Conservation (phyloP, 2,329 filamentous ascomycete species). For the Fusarium sp. region DNA sequence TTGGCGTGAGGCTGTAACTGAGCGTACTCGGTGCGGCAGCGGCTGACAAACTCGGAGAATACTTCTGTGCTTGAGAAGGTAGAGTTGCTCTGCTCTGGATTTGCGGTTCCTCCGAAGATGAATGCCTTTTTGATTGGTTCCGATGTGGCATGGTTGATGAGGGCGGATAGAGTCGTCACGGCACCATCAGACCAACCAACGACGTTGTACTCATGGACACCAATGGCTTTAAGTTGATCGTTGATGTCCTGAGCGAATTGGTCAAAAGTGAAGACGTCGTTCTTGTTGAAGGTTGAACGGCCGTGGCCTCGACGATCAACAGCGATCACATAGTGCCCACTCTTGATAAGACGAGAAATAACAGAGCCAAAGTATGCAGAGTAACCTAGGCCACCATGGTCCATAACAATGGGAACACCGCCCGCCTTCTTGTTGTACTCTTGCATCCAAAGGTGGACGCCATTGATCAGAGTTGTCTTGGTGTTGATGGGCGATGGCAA, state of each 20-base stretch:
- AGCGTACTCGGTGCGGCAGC: slow-evolving; percentile 55
- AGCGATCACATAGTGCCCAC: slow-evolving; percentile 56
- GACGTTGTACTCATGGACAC: slow-evolving; percentile 51
- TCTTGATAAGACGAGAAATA: slow-evolving; percentile 51
- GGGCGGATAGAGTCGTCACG: slow-evolving; percentile 54
- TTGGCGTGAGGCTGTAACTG: slow-evolving; percentile 53
- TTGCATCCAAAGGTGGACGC: slow-evolving; percentile 58
- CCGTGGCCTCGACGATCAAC: slow-evolving; percentile 59
- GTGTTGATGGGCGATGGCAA: slow-evolving; percentile 54
- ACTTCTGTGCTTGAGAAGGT: slow-evolving; percentile 52
- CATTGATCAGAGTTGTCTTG: slow-evolving; percentile 51
- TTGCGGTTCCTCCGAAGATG: slow-evolving; percentile 54
- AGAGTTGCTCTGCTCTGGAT: slow-evolving; percentile 53
- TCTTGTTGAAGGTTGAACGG: slow-evolving; percentile 54
- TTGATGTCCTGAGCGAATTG: slow-evolving; percentile 55
- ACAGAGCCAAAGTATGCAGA: slow-evolving; percentile 58
- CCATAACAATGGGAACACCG: slow-evolving; percentile 54
- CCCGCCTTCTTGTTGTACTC: slow-evolving; percentile 56
- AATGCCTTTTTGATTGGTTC: slow-evolving; percentile 57
- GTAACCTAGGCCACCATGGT: slow-evolving; percentile 59
- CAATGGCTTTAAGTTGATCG: slow-evolving; percentile 49
- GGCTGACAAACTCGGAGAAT: slow-evolving; percentile 53
- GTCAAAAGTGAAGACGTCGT: slow-evolving; percentile 56
- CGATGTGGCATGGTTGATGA: slow-evolving; percentile 51
- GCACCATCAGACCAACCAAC: slow-evolving; percentile 60